A percentile compares a stretch with the other conserved stretches of the same genome.
Conservation (phyloP, 2,329 filamentous ascomycete genomes). For the Arachnopeziza araneosa region DNA sequence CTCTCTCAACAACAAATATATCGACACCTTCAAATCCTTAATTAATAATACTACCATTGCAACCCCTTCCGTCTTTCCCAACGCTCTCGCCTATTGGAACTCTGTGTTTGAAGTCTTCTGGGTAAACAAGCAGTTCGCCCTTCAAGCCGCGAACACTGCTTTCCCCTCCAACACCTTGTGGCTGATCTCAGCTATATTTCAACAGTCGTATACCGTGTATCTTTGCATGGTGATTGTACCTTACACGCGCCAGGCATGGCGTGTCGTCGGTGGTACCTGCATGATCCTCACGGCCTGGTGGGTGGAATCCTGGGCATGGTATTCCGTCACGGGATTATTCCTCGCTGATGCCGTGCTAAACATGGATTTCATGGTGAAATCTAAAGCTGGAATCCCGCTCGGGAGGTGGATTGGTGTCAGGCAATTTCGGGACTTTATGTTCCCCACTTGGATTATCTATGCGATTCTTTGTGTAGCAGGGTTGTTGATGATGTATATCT, state of each 20-base stretch:
- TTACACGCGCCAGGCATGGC: conserved; percentile 17
- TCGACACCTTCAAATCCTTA: too few species aligned
- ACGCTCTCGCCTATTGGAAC: conserved; percentile 39
- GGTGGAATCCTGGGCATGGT: conserved; percentile 43
- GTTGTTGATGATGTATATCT: too few species aligned
- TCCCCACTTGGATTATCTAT: conserved; percentile 29
- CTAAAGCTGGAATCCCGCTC: conserved; percentile 21
- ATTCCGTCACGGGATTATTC: conserved; percentile 36
- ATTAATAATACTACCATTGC: too few species aligned
- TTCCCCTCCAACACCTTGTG: conserved; percentile 43
- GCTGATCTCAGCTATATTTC: conserved; percentile 39
- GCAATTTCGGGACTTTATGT: background rate
- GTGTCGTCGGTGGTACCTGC: background rate
- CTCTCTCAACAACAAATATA: too few species aligned
- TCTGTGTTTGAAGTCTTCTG: conserved; percentile 43
- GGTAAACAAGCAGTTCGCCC: conserved; percentile 34
- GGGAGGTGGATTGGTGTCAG: conserved; percentile 4
- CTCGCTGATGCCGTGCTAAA: conserved; percentile 38
- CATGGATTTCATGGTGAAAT: conserved; percentile 33
- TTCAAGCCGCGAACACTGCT: conserved; percentile 36
- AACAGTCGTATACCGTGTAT: conserved; percentile 43
- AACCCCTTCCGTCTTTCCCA: conserved; percentile 32
- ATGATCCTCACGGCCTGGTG: conserved; percentile 38
- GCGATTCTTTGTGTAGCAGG: conserved; percentile 25
- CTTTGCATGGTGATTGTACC: conserved; percentile 42